A percentile compares a stretch with the other conserved stretches of the same genome.
Conservation (phyloP, 116 monocot species). For the Dioscorea cayenensis region DNA sequence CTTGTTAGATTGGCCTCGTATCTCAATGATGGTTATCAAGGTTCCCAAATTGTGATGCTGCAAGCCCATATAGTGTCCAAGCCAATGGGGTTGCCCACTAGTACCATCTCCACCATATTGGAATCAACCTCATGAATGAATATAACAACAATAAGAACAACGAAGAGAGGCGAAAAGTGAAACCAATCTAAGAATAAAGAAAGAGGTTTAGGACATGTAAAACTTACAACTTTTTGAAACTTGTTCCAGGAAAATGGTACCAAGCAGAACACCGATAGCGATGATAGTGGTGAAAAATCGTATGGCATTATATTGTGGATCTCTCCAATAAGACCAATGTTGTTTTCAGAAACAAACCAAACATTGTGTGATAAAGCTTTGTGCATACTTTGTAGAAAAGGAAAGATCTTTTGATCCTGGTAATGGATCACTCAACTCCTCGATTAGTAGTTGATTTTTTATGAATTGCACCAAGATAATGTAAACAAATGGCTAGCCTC, state of each 20-base stretch:
- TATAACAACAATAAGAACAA: not conserved
- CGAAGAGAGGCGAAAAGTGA: not conserved
- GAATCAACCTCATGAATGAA: conserved; percentile 32
- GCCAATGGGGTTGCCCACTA: conserved; percentile 69
- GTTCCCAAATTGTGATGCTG: conserved; percentile 60
- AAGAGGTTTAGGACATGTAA: not conserved
- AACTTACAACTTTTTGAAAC: conserved; percentile 61
- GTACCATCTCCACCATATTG: conserved; percentile 89
- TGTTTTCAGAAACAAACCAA: conserved; percentile 87
- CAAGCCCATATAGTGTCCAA: conserved; percentile 65
- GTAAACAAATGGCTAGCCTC: not conserved
- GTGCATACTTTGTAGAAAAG: conserved; percentile 58
- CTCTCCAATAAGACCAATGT: conserved; percentile 86
- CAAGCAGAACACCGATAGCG: conserved; percentile 51
- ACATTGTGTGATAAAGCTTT: conserved; percentile 51
- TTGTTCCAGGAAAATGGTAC: conserved; percentile 74
- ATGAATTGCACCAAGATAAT: conserved; percentile 22
- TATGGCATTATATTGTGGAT: conserved; percentile 67
- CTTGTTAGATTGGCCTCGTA: conserved; percentile 36
- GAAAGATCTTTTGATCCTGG: conserved; percentile 57
- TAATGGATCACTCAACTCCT: conserved; percentile 43
- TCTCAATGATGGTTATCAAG: conserved; percentile 18
- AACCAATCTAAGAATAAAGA: not conserved
- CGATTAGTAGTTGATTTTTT: conserved; percentile 59
- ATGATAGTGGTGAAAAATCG: conserved; percentile 55